Conservation (phyloP, 78 protist genomes). For the Emiliania huxleyi region DNA sequence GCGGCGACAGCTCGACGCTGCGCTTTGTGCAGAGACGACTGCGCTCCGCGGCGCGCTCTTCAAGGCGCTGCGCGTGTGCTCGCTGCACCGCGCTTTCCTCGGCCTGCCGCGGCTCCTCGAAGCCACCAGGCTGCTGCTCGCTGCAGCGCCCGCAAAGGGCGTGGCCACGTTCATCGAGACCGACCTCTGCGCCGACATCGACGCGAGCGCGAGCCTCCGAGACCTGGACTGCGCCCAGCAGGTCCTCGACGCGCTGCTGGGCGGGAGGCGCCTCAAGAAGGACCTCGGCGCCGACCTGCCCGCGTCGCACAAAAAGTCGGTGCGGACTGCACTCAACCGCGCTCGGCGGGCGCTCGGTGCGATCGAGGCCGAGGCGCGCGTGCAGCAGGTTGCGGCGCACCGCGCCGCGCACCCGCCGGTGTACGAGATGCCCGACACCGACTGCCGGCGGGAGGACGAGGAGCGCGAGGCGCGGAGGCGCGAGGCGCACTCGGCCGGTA, state of each 20-base stretch:
- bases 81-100: background rate
- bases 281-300: background rate
- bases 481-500: background rate
- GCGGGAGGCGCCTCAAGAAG: background rate
- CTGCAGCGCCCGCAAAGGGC: background rate
- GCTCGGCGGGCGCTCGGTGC: background rate
- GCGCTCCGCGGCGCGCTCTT: background rate
- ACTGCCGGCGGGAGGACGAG: background rate
- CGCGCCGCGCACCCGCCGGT: background rate
- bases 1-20: background rate
- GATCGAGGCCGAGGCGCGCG: background rate
- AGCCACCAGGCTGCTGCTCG: background rate
- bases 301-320: background rate
- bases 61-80: background rate
- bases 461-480: background rate
- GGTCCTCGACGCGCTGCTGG: background rate
- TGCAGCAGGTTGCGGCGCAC: background rate
- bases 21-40: background rate
- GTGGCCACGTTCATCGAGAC: background rate
- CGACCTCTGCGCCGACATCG: background rate
- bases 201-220: background rate
- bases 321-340: background rate
- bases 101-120: background rate
- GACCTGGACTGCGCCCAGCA: background rate
- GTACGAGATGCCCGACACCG: background rate